phyloP scores from a whole-genome alignment of 148 eudicot species.

The Chenopodium album region DNA sequence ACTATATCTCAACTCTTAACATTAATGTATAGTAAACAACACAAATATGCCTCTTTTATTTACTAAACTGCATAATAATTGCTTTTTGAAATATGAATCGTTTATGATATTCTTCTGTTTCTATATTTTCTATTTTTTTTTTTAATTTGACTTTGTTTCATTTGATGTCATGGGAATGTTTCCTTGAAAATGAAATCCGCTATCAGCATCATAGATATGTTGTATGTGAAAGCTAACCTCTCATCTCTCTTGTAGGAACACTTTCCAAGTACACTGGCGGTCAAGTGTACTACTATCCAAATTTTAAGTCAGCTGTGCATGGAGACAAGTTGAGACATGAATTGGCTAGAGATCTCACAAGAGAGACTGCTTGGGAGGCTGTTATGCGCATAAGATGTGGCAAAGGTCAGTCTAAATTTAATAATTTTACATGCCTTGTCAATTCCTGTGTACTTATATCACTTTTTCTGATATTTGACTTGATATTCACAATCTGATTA shows the following conservation, averaged over 20 bases:
- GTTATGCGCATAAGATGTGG: conserved; percentile 98
- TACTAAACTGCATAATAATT: background rate
- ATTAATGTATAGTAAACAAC: no score
- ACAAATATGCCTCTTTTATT: background rate
- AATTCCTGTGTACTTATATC: background rate
- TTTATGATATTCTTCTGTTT: background rate
- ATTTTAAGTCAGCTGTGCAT: conserved; percentile 64
- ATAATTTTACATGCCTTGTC: conserved; percentile 4
- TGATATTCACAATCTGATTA: background rate
- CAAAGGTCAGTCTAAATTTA: conserved; percentile 55
- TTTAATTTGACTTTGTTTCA: conserved; percentile 9
- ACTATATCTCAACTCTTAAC: background rate
- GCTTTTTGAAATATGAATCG: background rate
- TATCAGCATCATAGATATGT: background rate
- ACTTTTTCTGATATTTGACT: background rate
- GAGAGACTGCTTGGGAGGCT: conserved; percentile 99
- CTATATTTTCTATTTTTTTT: background rate
- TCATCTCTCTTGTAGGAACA: conserved; percentile 53
- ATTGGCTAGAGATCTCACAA: conserved; percentile 85
- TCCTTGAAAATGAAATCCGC: background rate
- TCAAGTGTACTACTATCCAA: conserved; percentile 83
- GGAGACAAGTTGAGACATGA: conserved; percentile 86
- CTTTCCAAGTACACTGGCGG: conserved; percentile 97
- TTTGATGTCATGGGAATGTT: background rate
- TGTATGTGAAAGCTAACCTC: background rate